phyloP scores from a whole-genome alignment of 768 basidiomycete genomes.

The Piloderma croceum region DNA sequence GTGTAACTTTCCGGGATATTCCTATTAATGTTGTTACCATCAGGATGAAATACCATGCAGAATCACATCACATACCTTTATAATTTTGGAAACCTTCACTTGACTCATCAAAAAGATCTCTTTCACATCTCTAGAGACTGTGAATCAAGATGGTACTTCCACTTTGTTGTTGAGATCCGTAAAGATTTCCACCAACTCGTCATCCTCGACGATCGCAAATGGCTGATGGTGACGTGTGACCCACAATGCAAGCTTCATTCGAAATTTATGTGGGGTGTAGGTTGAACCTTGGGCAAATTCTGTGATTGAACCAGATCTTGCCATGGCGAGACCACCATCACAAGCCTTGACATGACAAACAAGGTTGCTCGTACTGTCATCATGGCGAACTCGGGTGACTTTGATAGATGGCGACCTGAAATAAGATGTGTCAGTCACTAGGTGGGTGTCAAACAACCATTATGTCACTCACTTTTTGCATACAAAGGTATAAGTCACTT shows the following conservation, averaged over 20 bases:
- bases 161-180: conserved; percentile 7
- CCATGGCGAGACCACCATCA: no score
- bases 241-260: conserved; percentile 2
- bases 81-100: neutral
- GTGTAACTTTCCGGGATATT: conserved; percentile 16
- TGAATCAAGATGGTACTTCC: conserved; percentile 8
- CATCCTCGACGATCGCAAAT: conserved; percentile 5
- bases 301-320: no score
- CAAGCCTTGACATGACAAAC: no score
- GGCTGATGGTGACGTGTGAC: conserved; percentile 4
- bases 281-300: conserved; percentile 7
- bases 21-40: no score
- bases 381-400: no score
- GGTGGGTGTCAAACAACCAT: no score
- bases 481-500: no score
- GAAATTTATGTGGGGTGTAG: conserved; percentile 8
- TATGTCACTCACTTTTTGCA: no score
- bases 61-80: conserved; percentile 6
- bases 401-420: no score
- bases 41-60: no score
- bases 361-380: no score
- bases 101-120: conserved; percentile 8
- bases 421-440: no score
- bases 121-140: conserved; percentile 10
- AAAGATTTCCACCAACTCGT: conserved; percentile 9